These are phyloP conservation scores for Calonectria leucothoes DNA, from an alignment of 2,329 filamentous ascomycete genomes.

Conservation along the genomic window DNA sequence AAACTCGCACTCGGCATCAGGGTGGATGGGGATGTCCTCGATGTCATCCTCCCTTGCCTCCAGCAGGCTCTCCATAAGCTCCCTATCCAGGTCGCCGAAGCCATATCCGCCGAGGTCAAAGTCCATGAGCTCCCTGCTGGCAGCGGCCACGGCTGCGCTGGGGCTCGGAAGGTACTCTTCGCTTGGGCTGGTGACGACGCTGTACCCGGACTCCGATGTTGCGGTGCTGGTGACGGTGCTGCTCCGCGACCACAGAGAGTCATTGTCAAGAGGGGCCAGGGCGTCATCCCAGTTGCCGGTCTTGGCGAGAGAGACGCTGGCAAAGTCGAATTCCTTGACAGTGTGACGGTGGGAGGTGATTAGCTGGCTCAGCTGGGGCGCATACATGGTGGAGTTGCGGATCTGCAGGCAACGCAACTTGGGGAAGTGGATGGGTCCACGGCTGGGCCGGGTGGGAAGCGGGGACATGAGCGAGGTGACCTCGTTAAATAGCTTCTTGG, in stretches of 20 bases:
- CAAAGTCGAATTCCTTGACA: slow-evolving; percentile 83
- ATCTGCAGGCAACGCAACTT: slow-evolving; percentile 76
- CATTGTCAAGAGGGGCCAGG: slow-evolving; percentile 72
- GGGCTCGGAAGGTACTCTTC: slow-evolving; percentile 56
- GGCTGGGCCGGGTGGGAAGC: slow-evolving; percentile 62
- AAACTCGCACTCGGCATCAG: slow-evolving; percentile 26
- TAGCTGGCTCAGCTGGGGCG: slow-evolving; percentile 76
- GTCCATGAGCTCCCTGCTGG: slow-evolving; percentile 59
- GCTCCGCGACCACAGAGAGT: slow-evolving; percentile 52
- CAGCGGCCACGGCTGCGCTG: slow-evolving; percentile 67
- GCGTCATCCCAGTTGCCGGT: slow-evolving; percentile 85
- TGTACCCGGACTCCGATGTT: slow-evolving; percentile 45
- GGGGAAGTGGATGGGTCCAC: slow-evolving; percentile 73
- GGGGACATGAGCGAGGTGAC: slow-evolving; percentile 74
- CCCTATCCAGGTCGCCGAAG: slow-evolving; percentile 49
- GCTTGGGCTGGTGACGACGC: slow-evolving; percentile 48
- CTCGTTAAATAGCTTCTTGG: slow-evolving; percentile 72
- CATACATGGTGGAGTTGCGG: slow-evolving; percentile 78
- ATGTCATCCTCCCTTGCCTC: slow-evolving; percentile 17
- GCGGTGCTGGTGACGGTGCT: slow-evolving; percentile 39
- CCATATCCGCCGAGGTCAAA: slow-evolving; percentile 53
- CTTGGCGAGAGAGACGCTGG: slow-evolving; percentile 76
- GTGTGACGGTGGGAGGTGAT: slow-evolving; percentile 74
- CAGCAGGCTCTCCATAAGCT: slow-evolving; percentile 44
- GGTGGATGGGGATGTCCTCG: slow-evolving; percentile 7